Evolutionary conservation across 2,329 filamentous ascomycete species (phyloP), one percentile per base, ranked within the genome.

Genomic region (Xylariaceae sp.): DNA sequence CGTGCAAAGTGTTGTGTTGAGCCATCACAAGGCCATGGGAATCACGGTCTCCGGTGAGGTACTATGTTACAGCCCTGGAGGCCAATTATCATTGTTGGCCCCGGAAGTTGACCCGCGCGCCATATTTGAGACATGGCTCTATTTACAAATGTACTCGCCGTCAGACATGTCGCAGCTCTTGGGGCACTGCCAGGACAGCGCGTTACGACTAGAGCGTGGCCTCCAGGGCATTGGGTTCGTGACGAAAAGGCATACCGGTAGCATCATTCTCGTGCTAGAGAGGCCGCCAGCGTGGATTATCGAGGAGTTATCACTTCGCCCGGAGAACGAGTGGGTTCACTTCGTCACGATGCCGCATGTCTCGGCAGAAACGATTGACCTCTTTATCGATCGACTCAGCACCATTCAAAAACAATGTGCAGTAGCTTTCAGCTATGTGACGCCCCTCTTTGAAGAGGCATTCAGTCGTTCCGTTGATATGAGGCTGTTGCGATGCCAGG

Each of bases 101-200:
- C 28, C 19, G 7, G 28, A n/a, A n/a, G 19, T 46, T 4, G 38
- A 46, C 17, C 38, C 40, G 2, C 34, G 43, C 3, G 33, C 34
- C 15, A 19, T 49, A 18, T 45, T 49, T 36, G 46, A 49, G 33
- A 42, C 28, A 8, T 49, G 46, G 46, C 29, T 49, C 19, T 49
- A 37, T 22, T 17, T n/a, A 4, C 31, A 34, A 26, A 28, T 46
- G 1, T 46, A 46, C 22, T 22, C 19, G 7, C 19, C 34, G 16
- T 7, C 4, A 9, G 41, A 49, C n/a, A 4, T 42, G 15, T 22
- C 30, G 7, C 11, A 18, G 3, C 37, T 44, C 34, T 34, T 43
- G 34, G 16, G 12, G 11, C 34, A 39, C 19, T 49, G 46, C 37
- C 32, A 22, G 17, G 19, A 19, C 4, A 46, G 42, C 28, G 40